A percentile compares a stretch with the other conserved stretches of the same genome.
phyloP scores from a whole-genome alignment of 1,284 basidiomycete species.

The Moesziomyces parantarcticus region DNA sequence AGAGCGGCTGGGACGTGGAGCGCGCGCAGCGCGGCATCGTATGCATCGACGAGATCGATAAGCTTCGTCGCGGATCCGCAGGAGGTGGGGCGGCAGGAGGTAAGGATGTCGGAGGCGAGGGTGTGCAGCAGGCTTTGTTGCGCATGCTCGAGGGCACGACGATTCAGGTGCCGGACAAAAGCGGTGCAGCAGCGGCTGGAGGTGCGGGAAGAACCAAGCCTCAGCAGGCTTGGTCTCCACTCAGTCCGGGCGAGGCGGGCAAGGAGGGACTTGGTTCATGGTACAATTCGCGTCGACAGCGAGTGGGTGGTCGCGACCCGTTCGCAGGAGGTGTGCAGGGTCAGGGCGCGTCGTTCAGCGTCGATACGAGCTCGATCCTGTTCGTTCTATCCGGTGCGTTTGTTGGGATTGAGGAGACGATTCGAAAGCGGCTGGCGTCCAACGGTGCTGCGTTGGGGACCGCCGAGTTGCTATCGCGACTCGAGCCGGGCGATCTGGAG shows the following conservation, averaged over 20 bases:
- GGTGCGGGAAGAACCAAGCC: background rate
- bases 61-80: conserved; percentile 74
- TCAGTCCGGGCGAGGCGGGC: background rate
- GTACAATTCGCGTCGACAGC: conserved; percentile 21
- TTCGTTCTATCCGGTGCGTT: conserved; percentile 81
- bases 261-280: conserved; percentile 18
- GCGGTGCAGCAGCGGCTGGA: conserved; percentile 2
- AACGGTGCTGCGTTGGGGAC: background rate
- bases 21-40: conserved; percentile 73
- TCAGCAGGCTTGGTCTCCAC: background rate
- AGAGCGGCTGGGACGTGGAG: conserved; percentile 41
- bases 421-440: conserved; percentile 17
- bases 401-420: conserved; percentile 85
- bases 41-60: conserved; percentile 96
- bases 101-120: conserved; percentile 93
- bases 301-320: too few species aligned
- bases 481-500: conserved; percentile 74
- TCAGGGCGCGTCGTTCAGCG: conserved; percentile 74
- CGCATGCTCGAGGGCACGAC: conserved; percentile 92
- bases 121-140: conserved; percentile 90
- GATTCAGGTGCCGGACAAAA: conserved; percentile 75
- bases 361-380: conserved; percentile 76
- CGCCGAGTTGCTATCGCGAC: conserved; percentile 18
- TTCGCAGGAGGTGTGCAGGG: too few species aligned
- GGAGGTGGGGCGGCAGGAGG: conserved; percentile 73